Evolutionary conservation across 352 stramenopile species (phyloP).

Genomic region (Elongisporangium undulatum): DNA sequence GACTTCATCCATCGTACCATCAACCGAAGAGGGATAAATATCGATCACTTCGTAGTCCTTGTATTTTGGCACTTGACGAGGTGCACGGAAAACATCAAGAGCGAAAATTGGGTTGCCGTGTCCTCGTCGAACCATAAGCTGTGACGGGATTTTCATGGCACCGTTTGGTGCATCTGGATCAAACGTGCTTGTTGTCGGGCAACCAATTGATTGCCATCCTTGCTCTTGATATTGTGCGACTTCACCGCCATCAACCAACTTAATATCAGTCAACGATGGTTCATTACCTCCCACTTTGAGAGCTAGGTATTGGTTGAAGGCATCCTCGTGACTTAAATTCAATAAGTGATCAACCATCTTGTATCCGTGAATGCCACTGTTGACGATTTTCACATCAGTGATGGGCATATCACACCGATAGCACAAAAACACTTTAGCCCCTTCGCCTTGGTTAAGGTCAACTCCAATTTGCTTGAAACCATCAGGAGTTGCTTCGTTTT

Average conservation of each 20-base stretch:
- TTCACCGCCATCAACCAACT: constrained; percentile 46
- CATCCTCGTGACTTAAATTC: constrained; percentile 62
- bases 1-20: constrained; percentile 7
- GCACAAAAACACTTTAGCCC: constrained; percentile 78
- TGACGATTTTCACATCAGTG: constrained; percentile 84
- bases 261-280: constrained; percentile 73
- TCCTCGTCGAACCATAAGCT: constrained; percentile 70
- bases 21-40: constrained; percentile 26
- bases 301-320: constrained; percentile 73
- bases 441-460: constrained; percentile 85
- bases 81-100: constrained; percentile 82
- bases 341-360: constrained; percentile 77
- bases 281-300: constrained; percentile 82
- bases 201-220: constrained; percentile 74
- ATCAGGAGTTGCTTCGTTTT: constrained; percentile 77
- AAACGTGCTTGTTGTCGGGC: constrained; percentile 33
- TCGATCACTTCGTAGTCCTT: constrained; percentile 88
- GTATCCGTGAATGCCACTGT: constrained; percentile 78
- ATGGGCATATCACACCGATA: constrained; percentile 88
- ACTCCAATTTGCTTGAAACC: constrained; percentile 84
- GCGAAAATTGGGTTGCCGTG: constrained; percentile 86
- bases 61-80: constrained; percentile 81
- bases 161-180: constrained; percentile 6
- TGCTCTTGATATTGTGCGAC: constrained; percentile 36
- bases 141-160: constrained; percentile 12